A percentile compares a stretch with the other conserved stretches of the same genome.
Conservation (phyloP, 805 yeast genomes). For the Vanderwaltozyma verrucispora region DNA sequence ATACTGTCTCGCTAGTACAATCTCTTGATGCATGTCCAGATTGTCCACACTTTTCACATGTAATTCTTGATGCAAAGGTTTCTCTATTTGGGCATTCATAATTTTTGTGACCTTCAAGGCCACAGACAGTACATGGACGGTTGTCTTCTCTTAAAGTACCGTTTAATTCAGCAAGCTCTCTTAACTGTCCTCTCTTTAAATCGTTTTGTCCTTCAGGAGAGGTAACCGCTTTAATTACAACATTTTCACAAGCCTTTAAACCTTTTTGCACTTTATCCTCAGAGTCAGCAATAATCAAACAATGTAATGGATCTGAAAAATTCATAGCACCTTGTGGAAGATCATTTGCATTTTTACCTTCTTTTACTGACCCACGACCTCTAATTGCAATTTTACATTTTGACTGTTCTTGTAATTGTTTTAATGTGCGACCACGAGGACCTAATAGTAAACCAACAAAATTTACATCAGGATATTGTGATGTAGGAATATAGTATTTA, state of each 20-base stretch:
- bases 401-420: constrained; percentile 68
- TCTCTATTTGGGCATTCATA: constrained; percentile 53
- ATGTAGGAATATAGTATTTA: constrained; percentile 74
- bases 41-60: constrained; percentile 71
- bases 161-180: constrained; percentile 86
- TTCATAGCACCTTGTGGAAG: constrained; percentile 40
- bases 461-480: constrained; percentile 83
- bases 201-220: constrained; percentile 94
- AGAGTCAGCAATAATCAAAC: constrained; percentile 73
- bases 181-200: constrained; percentile 76
- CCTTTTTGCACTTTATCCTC: constrained; percentile 72
- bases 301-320: constrained; percentile 78
- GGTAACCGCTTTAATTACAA: constrained; percentile 72
- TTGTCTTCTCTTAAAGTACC: constrained; percentile 86
- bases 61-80: constrained; percentile 42
- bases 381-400: constrained; percentile 88
- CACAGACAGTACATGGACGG: constrained; percentile 54
- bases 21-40: constrained; percentile 85
- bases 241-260: constrained; percentile 56
- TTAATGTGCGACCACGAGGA: constrained; percentile 88
- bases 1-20: constrained; percentile 35
- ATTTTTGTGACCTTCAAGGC: constrained; percentile 52
- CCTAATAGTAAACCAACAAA: constrained; percentile 87
- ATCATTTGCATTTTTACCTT: constrained; percentile 56
- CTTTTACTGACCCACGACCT: constrained; percentile 94